Conservation (phyloP, 306 rosid genomes). For the Cucumis hystrix region DNA sequence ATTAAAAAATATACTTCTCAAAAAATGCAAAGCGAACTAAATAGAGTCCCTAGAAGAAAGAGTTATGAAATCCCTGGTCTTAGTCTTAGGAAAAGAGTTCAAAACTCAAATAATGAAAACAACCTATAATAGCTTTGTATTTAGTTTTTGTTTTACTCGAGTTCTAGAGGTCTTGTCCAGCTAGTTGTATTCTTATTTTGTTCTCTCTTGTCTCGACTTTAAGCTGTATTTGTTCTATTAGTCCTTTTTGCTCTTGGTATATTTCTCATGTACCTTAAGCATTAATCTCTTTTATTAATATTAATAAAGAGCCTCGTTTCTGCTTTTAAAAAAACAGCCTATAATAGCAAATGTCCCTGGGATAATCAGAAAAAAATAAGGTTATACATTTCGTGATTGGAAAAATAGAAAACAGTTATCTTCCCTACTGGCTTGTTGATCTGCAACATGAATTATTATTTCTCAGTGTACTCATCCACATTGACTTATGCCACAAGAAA, state of each 20-base stretch:
- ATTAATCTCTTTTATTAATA: too few species aligned
- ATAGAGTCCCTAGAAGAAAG: constrained; percentile 1
- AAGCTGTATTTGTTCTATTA: too few species aligned
- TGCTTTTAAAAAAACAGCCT: too few species aligned
- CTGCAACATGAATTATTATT: neutral
- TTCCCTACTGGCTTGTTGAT: neutral
- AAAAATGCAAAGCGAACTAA: neutral
- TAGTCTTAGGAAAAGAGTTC: neutral
- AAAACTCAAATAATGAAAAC: neutral
- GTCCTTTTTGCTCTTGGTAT: too few species aligned
- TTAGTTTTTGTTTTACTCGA: too few species aligned
- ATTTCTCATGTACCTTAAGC: too few species aligned
- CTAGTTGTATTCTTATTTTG: too few species aligned
- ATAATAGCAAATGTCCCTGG: neutral
- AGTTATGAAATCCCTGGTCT: neutral
- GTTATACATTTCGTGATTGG: neutral
- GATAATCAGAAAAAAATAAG: neutral
- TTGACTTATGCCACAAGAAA: neutral
- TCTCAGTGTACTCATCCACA: neutral
- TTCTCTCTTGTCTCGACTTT: too few species aligned
- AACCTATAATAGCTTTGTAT: neutral
- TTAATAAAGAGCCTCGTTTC: too few species aligned
- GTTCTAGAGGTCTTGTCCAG: too few species aligned
- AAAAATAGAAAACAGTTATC: neutral
- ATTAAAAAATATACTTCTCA: neutral